Percentiles rank a stretch among this genome's conserved stretches.
phyloP scores from a whole-genome alignment of 148 eudicot species.

The Silene latifolia region DNA sequence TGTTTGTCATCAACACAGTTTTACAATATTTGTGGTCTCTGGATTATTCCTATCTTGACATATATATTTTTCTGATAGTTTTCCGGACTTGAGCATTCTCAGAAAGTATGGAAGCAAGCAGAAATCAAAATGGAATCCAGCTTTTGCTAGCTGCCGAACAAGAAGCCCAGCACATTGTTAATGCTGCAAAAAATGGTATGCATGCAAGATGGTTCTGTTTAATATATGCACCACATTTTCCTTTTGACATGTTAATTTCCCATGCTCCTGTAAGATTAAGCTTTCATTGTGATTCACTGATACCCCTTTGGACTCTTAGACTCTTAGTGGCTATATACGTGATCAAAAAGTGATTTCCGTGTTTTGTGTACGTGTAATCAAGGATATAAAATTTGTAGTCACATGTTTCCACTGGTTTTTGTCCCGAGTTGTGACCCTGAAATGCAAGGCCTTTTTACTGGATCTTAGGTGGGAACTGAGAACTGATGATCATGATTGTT shows the following conservation, averaged over 20 bases:
- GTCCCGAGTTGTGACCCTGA: not conserved
- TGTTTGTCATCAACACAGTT: not conserved
- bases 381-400: not conserved
- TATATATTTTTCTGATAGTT: not conserved
- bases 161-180: conserved; percentile 88
- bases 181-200: conserved; percentile 67
- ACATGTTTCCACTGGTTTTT: not conserved
- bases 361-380: not conserved
- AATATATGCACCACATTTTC: not conserved
- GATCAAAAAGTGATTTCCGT: not conserved
- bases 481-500: not conserved
- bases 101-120: conserved; percentile 54
- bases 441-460: not conserved
- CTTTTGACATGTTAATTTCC: not conserved
- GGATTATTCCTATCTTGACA: not conserved
- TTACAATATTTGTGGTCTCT: not conserved
- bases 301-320: not conserved
- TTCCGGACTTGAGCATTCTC: conserved; percentile 20
- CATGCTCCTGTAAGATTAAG: not conserved
- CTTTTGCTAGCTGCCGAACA: conserved; percentile 76
- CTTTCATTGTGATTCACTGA: not conserved
- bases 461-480: not conserved
- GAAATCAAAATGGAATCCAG: conserved; percentile 86
- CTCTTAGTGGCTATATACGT: not conserved
- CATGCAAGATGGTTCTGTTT: not conserved